Evolutionary conservation across 2,329 filamentous ascomycete species (phyloP), one percentile per base, ranked within the genome.

Genomic region (Immersiporthe knoxdaviesiana): DNA sequence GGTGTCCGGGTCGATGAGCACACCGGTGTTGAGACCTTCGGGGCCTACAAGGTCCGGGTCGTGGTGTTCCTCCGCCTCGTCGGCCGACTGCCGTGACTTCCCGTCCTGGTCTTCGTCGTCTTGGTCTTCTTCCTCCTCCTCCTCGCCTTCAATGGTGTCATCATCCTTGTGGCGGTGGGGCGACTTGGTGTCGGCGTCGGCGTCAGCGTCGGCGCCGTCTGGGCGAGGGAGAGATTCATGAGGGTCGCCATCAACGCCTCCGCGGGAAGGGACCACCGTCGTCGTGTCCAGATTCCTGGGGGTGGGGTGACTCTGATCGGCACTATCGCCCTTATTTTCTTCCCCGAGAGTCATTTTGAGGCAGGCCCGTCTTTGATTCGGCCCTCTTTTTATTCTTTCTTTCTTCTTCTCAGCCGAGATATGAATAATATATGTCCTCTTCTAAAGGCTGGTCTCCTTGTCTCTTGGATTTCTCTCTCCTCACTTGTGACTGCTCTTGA

Each of bases 21-120:
- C 39, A 6, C 65, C 68, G 11, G 35, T 52, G 37, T 71, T 68
- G 68, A 67, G 65, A 61, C 67, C 62, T 68, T 67, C 68, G 16
- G 68, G 66, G 2, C 68, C 68, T 32, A 67, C 61, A 8, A 61
- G 63, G 12, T 68, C 67, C n/a, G 65, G 68, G 47, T 72, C 70
- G 30, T 60, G 69, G 14, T 72, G 66, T 41, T 63, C 32, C 35
- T 70, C 68, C 27, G 70, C 59, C 67, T 72, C 68, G 37, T 73
- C 59, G 71, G 58, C 10, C 24, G 61, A 47, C 11, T 50, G 60
- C 10, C 18, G 52, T 21, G 61, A 60, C 37, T 65, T 60, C 21
- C 62, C 67, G 11, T 61, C 54, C 12, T 63, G 61, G 8, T 66
- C 63, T 3, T 68, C 27, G 6, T 60, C 32, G 21, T 60, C 56